Evolutionary conservation across 768 basidiomycete species (phyloP), one percentile per base, ranked within the genome.

Genomic region (Imleria badia): DNA sequence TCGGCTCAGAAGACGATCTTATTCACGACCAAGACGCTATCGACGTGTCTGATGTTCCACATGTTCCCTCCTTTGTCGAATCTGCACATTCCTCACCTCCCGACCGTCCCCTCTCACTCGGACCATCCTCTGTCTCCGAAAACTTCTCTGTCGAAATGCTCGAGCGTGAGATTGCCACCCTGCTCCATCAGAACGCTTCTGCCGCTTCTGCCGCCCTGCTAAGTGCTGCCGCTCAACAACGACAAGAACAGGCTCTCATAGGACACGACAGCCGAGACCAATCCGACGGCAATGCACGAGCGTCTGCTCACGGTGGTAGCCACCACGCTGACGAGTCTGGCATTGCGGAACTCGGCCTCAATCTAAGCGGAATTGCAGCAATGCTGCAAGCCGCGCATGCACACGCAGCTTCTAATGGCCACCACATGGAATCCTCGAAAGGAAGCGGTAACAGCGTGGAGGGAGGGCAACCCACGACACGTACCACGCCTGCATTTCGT

Each of bases 301-400:
- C 51, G 17, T 26, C 51, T 15, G 45, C 44, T 48, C 60, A 61
- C 23, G 58, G 43, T 23, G 51, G 31, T 43, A 33, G 29, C 52
- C 55, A 55, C 68, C 55, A 55, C 47, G 33, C 46, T 50, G 63
- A 59, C 41, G 58, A 50, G 31, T 36, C 59, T 11, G 20, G 46
- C 23, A 61, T 67, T 14, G 36, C 73, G 11, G 76, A 78, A 45
- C 70, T 86, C n/a, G 78, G 79, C 34, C 72, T 87, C 41, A 81
- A 80, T 62, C 68, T 89, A 39, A 81, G 76, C 58, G 81, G 83
- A 5, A 80, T 92, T 45, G 88, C 86, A n/a, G 89, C 88, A 45
- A 86, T 90, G 60, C 74, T 91, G 30, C 87, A 91, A 58, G 89
- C 87, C 49, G 90, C 86, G 10, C 86, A 89, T 46, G 83, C 83